phyloP scores from a whole-genome alignment of 2,329 filamentous ascomycete genomes.

The Aspergillus ustus region DNA sequence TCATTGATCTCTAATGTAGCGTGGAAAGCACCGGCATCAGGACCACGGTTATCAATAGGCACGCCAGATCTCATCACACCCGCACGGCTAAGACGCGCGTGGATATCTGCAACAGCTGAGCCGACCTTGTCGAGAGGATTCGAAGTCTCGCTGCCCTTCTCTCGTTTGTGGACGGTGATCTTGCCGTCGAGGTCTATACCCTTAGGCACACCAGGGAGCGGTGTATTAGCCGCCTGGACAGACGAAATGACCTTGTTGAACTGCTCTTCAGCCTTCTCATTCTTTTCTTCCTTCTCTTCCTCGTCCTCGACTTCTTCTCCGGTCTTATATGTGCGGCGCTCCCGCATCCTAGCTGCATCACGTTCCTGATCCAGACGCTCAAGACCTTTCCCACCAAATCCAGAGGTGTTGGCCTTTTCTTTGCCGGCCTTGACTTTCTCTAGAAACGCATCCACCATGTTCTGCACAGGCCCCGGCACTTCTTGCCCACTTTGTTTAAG shows the following conservation, averaged over 20 bases:
- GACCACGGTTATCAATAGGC: constrained; percentile 97
- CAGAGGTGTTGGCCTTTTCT: constrained; percentile 79
- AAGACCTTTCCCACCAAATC: constrained; percentile 93
- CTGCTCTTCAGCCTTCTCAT: constrained; percentile 65
- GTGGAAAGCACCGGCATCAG: constrained; percentile 94
- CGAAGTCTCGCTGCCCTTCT: constrained; percentile 54
- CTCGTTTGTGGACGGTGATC: constrained; percentile 74
- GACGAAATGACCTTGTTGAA: constrained; percentile 65
- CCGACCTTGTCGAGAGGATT: constrained; percentile 83
- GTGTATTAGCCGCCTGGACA: constrained; percentile 66
- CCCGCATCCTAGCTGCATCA: constrained; percentile 81
- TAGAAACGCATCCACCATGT: constrained; percentile 69
- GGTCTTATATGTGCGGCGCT: constrained; percentile 87
- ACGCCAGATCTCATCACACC: constrained; percentile 89
- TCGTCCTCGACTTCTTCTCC: constrained; percentile 81
- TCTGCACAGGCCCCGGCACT: constrained; percentile 71
- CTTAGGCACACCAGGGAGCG: constrained; percentile 54
- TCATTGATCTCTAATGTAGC: constrained; percentile 99
- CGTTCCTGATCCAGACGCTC: constrained; percentile 90
- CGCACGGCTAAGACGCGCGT: constrained; percentile 84
- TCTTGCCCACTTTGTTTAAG: constrained; percentile 88
- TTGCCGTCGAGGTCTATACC: constrained; percentile 68
- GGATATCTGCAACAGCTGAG: constrained; percentile 89
- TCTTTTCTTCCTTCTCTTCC: constrained; percentile 69
- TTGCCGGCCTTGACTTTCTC: constrained; percentile 93